phyloP scores from a whole-genome alignment of 305 asterid species.

The Fraxinus nigra region DNA sequence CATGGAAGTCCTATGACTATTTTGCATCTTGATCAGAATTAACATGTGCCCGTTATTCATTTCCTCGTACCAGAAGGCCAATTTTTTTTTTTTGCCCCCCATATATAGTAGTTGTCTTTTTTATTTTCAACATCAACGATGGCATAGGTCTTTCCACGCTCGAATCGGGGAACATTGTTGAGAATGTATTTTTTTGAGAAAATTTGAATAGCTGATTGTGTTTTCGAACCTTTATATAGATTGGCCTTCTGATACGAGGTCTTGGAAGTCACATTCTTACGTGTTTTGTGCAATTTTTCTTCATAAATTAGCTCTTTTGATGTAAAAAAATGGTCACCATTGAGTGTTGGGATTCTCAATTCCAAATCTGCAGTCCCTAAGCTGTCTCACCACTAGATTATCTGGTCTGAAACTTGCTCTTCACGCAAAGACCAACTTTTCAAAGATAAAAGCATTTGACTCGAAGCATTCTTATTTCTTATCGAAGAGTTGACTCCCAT shows the following conservation, averaged over 20 bases:
- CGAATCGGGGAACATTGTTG: background rate
- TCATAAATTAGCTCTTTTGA: background rate
- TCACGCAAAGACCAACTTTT: conserved; percentile 25
- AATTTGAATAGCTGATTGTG: background rate
- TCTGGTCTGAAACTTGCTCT: conserved; percentile 29
- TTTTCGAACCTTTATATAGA: no score
- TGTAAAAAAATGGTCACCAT: background rate
- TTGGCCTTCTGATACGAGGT: background rate
- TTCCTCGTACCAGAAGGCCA: background rate
- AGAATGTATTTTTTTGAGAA: background rate
- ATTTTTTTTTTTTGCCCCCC: no score
- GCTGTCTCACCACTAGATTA: background rate
- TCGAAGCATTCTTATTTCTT: background rate
- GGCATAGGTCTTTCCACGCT: no score
- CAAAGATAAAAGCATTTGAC: conserved; percentile 13
- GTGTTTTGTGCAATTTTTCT: background rate
- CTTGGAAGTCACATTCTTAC: background rate
- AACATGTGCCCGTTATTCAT: background rate
- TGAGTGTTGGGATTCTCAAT: no score
- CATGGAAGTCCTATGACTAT: background rate
- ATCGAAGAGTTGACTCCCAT: conserved; percentile 16
- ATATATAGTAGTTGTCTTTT: no score
- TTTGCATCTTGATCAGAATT: conserved; percentile 25
- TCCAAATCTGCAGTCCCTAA: no score
- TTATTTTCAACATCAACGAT: no score